phyloP scores from a whole-genome alignment of 106 monocot species.

The Allium cepa region DNA sequence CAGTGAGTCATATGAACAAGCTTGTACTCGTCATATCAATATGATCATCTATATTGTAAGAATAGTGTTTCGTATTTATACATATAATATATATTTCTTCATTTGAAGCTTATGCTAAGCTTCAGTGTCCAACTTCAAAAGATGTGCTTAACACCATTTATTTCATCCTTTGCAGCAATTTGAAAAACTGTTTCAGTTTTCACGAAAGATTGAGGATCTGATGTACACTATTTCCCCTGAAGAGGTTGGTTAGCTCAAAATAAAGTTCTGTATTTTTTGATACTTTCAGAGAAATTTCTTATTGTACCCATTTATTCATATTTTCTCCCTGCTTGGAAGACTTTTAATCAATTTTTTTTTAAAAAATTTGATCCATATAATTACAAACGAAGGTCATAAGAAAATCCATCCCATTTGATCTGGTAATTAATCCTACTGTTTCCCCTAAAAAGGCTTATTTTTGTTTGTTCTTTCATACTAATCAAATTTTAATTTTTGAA shows the following conservation, averaged over 20 bases:
- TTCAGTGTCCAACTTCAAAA: neutral
- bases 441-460: too few relatives aligned
- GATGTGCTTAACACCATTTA: neutral
- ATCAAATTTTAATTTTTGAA: too few relatives aligned
- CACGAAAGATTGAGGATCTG: slow-evolving; percentile 75
- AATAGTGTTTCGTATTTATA: slow-evolving; percentile 46
- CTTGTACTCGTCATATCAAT: slow-evolving; percentile 81
- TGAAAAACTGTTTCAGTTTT: slow-evolving; percentile 87
- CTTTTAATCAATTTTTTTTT: too few relatives aligned
- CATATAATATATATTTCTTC: slow-evolving; percentile 66
- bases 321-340: too few relatives aligned
- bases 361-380: neutral
- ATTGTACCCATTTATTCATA: too few relatives aligned
- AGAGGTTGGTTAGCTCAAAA: slow-evolving; percentile 45
- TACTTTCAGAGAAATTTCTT: too few relatives aligned
- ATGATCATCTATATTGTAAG: slow-evolving; percentile 81
- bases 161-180: slow-evolving; percentile 66
- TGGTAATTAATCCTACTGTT: too few relatives aligned
- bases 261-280: neutral
- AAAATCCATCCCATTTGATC: too few relatives aligned
- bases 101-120: slow-evolving; percentile 50
- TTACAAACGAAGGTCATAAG: too few relatives aligned
- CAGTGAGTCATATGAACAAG: slow-evolving; percentile 94
- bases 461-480: too few relatives aligned
- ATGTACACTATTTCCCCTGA: slow-evolving; percentile 80